Conservation (phyloP, 306 rosid genomes). For the Clitoria ternatea region DNA sequence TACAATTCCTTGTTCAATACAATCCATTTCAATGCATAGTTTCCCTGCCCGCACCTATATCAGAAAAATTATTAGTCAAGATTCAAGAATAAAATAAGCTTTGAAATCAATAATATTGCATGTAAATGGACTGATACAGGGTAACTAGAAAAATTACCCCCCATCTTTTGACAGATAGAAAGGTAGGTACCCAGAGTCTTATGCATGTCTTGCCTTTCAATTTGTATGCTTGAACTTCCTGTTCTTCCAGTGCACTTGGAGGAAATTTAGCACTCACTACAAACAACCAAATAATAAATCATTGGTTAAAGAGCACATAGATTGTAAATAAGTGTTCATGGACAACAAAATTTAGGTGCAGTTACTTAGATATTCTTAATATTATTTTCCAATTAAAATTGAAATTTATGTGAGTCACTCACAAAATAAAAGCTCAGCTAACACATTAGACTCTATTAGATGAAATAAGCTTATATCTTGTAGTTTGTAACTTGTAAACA, state of each 20-base stretch:
- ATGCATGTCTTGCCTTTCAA: conserved; percentile 56
- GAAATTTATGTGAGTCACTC: too few relatives aligned
- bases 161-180: conserved; percentile 49
- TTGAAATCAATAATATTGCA: neutral
- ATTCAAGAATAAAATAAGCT: neutral
- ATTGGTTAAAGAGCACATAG: conserved; percentile 11
- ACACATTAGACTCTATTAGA: too few relatives aligned
- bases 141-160: conserved; percentile 48
- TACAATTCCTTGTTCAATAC: conserved; percentile 74
- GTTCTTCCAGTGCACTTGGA: conserved; percentile 41
- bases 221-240: conserved; percentile 56
- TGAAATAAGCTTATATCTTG: too few relatives aligned
- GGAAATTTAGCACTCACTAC: conserved; percentile 73
- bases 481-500: too few relatives aligned
- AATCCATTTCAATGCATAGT: conserved; percentile 47
- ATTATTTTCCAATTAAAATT: too few relatives aligned
- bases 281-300: conserved; percentile 12
- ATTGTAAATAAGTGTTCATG: too few relatives aligned
- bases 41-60: conserved; percentile 53
- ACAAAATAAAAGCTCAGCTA: too few relatives aligned
- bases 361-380: too few relatives aligned
- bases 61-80: neutral
- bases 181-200: conserved; percentile 55
- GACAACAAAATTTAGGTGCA: too few relatives aligned
- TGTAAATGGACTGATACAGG: neutral